Evolutionary conservation across 164 flowering plant genomes (phyloP).

Genomic region (Aristolochia fimbriata): DNA sequence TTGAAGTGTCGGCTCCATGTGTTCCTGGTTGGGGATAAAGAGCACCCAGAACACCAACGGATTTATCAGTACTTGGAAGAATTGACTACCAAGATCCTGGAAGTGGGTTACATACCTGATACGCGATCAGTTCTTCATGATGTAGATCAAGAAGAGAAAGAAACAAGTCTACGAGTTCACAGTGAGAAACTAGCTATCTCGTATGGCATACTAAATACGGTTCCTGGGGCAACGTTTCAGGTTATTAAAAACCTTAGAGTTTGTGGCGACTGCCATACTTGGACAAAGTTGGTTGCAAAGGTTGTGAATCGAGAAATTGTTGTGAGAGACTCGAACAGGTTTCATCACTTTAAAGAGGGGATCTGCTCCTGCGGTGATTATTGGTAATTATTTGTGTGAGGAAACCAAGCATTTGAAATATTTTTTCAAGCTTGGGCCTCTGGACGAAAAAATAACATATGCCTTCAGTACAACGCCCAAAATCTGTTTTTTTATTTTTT

Average conservation of each 20-base stretch:
- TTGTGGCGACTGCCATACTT: constrained; percentile 71
- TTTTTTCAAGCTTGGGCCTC: too few species aligned
- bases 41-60: constrained; percentile 60
- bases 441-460: too few species aligned
- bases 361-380: constrained; percentile 66
- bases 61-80: constrained; percentile 44
- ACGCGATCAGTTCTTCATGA: constrained; percentile 57
- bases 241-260: constrained; percentile 66
- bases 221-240: constrained; percentile 49
- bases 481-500: too few species aligned
- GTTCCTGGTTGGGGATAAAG: constrained; percentile 68
- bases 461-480: too few species aligned
- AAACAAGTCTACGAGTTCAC: constrained; percentile 44
- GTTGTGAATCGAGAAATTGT: constrained; percentile 52
- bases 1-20: constrained; percentile 58
- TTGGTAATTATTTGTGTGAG: constrained; percentile 30
- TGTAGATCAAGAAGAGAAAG: constrained; percentile 75
- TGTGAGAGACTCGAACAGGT: constrained; percentile 60
- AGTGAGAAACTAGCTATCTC: constrained; percentile 86
- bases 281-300: constrained; percentile 49
- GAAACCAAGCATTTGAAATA: too few species aligned
- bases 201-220: constrained; percentile 57
- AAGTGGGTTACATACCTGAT: constrained; percentile 58
- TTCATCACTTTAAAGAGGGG: constrained; percentile 70
- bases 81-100: constrained; percentile 38